Conservation (phyloP, 164 flowering plant genomes). For the Magnolia changhungtana region DNA sequence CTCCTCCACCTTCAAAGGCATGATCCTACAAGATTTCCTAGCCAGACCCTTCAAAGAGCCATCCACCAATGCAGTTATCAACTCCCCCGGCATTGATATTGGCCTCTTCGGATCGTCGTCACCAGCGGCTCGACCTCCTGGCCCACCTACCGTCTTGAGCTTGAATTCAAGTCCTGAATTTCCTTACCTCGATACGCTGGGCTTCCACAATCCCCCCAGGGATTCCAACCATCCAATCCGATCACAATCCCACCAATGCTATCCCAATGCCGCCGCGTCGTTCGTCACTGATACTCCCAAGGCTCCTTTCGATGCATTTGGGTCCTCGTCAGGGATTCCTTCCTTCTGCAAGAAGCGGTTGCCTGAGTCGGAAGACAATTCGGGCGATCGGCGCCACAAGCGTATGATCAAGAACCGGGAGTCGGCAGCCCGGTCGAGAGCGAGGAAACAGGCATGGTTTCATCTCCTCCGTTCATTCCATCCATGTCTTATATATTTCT, state of each 20-base stretch:
- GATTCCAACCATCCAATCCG: background rate
- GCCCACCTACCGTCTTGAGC: constrained; percentile 22
- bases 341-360: constrained; percentile 25
- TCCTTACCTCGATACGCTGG: constrained; percentile 15
- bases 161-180: constrained; percentile 26
- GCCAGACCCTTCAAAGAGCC: constrained; percentile 24
- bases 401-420: constrained; percentile 76
- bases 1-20: constrained; percentile 2
- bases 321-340: constrained; percentile 17
- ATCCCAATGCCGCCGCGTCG: background rate
- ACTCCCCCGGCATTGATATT: background rate
- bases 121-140: constrained; percentile 14
- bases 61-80: background rate
- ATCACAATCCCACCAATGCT: background rate
- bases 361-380: constrained; percentile 17
- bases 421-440: constrained; percentile 67
- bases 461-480: background rate
- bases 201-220: background rate
- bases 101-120: constrained; percentile 4
- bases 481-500: background rate
- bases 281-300: background rate
- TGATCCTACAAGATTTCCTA: constrained; percentile 28
- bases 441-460: constrained; percentile 53
- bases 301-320: constrained; percentile 20
- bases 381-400: constrained; percentile 41